Evolutionary conservation across 1,139 yeast genomes (phyloP), one percentile per base, ranked within the genome.

Genomic region (Candida sp.): DNA sequence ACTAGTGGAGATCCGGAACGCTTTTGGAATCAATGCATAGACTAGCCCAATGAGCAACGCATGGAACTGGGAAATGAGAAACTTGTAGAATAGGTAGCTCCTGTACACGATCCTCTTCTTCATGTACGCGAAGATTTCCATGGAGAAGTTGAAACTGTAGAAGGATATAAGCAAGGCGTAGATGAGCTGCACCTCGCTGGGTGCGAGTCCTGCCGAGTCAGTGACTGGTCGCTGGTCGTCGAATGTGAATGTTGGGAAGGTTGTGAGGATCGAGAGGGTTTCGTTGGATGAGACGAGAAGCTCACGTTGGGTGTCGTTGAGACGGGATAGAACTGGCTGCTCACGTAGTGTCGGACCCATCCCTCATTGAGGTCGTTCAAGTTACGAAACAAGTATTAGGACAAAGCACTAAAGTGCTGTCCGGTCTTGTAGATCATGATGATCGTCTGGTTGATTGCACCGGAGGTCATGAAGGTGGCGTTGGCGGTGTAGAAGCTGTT

Each of bases 1-100:
- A 8, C 78, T 75, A 54, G 83, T 79, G 52, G 85, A 79, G 7
- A 84, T 73, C 55, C 79, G 83, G 68, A 81, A 86, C 1, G 86
- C 86, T 6, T 85, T 76, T n/a, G 89, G 79, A 5, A 84, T 81
- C 38, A 85, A 65, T 30, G 83, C 73, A 59, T 82, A 84, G 46
- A 83, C 78, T 48, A 86, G 67, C 0, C 88, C 78, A 30, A 85
- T 65, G 33, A 85, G 62, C 46, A 86, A 66, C 54, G 80, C 82
- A 25, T 83, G 75, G 1, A 77, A 38, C 58, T 78, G 79, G 5
- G 84, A 72, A 3, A 83, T 68, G 2, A 75, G 22, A 25, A 81
- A 57, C 49, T 92, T 70, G 68, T 81, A 85, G 3, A 78, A 46
- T 9, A 84, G 47, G 59, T 76, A 78, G 42, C 82, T 82, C 43